Evolutionary conservation across 176 grass and related monocot species (phyloP).

Genomic region (Musa troglodytarum): DNA sequence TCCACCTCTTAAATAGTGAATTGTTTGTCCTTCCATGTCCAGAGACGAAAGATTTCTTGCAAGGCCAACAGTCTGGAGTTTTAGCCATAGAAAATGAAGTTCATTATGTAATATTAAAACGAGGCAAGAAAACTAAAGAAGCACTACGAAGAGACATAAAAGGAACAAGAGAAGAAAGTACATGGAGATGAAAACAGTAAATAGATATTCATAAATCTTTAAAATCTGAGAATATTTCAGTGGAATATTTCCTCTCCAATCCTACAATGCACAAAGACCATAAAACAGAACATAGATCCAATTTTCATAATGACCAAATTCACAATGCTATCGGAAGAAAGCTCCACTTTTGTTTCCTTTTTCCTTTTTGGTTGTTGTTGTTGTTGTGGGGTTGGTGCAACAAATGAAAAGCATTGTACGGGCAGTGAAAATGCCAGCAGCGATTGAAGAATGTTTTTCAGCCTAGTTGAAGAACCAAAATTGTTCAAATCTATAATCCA

Average conservation of each 20-base stretch:
- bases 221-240: too few species aligned
- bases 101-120: not conserved
- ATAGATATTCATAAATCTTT: not conserved
- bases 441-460: too few species aligned
- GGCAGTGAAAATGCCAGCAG: too few species aligned
- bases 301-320: not conserved
- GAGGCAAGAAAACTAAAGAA: not conserved
- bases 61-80: conserved; percentile 43
- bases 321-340: not conserved
- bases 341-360: too few species aligned
- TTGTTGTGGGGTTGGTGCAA: too few species aligned
- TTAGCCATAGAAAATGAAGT: conserved; percentile 24
- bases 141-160: not conserved
- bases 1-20: conserved; percentile 66
- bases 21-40: conserved; percentile 71
- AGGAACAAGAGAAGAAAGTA: not conserved
- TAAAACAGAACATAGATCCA: not conserved
- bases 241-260: too few species aligned
- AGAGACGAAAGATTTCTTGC: conserved; percentile 68
- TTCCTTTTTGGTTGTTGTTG: too few species aligned
- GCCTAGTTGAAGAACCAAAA: too few species aligned
- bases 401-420: too few species aligned
- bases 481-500: too few species aligned
- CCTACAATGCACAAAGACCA: not conserved
- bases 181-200: not conserved